Percentiles rank a stretch among this genome's conserved stretches.
Conservation (phyloP, 2,329 filamentous ascomycete genomes). For the Fusarium annulatum region DNA sequence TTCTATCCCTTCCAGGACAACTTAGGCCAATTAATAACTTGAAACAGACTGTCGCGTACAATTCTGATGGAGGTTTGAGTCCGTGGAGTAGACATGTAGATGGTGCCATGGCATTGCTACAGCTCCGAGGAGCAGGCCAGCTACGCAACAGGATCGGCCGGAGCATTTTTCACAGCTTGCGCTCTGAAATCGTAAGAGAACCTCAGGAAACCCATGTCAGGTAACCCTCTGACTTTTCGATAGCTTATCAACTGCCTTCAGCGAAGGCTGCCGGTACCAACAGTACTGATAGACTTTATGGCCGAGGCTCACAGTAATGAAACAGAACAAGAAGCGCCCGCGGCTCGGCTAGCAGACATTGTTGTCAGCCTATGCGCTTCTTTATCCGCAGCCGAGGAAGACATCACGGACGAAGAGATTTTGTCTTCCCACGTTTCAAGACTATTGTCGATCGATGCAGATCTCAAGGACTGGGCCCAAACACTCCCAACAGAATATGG, state of each 20-base stretch:
- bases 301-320: neutral
- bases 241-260: neutral
- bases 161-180: neutral
- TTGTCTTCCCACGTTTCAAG: neutral
- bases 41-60: neutral
- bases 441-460: neutral
- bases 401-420: accelerated
- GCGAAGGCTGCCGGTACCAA: neutral
- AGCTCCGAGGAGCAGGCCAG: neutral
- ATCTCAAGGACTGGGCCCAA: neutral
- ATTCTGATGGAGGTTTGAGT: neutral
- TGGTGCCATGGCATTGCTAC: neutral
- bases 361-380: neutral
- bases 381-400: accelerated
- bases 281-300: neutral
- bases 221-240: neutral
- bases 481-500: neutral
- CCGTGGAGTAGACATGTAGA: neutral
- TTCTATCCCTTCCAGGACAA: too few species aligned
- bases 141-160: neutral
- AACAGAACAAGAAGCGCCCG: neutral
- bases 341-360: neutral
- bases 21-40: neutral
- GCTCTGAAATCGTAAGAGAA: neutral
- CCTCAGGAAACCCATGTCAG: neutral